Percentiles rank a stretch among this genome's conserved stretches.
These are phyloP conservation scores for Sorghum bicolor DNA, from an alignment of 176 grass and related monocot species.

Conservation along the genomic window Sorghum_bicolor_NCBIv3 NC_012872.2:58137501-58138000, in stretches of 20 bases:
- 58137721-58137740: not conserved
- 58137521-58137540: slow-evolving; percentile 3
- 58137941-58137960: not conserved
- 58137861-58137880: not conserved
- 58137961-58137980: not conserved
- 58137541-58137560: not conserved
- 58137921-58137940: not conserved
- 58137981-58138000: not conserved
- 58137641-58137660: not conserved
- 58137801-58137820: not conserved
- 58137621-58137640: not conserved
- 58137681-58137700: not conserved
- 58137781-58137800: not conserved
- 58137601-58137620: slow-evolving; percentile 5
- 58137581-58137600: not conserved
- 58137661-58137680: not conserved
- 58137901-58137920: not conserved
- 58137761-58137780: not conserved
- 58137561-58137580: slow-evolving; percentile 6
- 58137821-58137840: not conserved
- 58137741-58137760: not conserved
- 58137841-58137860: not conserved
- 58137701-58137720: slow-evolving; percentile 3
- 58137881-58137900: not conserved
- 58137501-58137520: slow-evolving; percentile 89